Base-by-base conservation (phyloP, 345 rosid genomes). In the Citrus reticulata region DNA sequence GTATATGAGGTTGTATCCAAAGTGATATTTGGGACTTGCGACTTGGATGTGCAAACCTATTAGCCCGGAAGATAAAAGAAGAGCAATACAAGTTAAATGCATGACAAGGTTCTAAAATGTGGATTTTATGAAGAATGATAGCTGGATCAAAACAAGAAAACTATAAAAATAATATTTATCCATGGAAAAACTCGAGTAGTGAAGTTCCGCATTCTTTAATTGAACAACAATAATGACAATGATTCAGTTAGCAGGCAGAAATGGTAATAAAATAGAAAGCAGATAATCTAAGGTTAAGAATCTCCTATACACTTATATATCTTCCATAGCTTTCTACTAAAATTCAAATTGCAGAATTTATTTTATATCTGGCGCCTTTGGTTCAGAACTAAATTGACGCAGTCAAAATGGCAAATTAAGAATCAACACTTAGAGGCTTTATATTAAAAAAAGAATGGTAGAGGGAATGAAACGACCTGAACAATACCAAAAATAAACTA, bases 1-100 rank as follows among this genome's bases (percentile, higher is more conserved):
- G 89, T 81, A 96, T 69, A 76, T 90, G 84, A 77, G 99, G 99
- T 83, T 89, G 95, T 81, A 96, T 96, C 99, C 97, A 96, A 82
- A 74, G 90, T 70, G 98, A 96, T 82, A 96, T 85, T 85, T 92
- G 89, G 82, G 98, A 91, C 77, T 88, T 97, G 71, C 86, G 95
- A 81, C 82, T 90, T 67, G 89, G 76, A 79, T 88, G 88, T 73
- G 84, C 88, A 85, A 94, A 96, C 88, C 98, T 96, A 94, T 83
- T 78, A 76, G 80, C 68, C 68, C 79, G 27, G 54, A 76, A 83
- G 46, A 83, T 74, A 35, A 81, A 80, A 35, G 58, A 73, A 76
- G 63, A 58, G 17, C 70, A 46, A 74, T 32, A 27, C 32, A 42
- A 69, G 22, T 70, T 4, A 76, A 39, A 78, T 59, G 60, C 58